Percentiles rank a stretch among this genome's conserved stretches.
Evolutionary conservation across 176 grass and related monocot species (phyloP).

Genomic region (Bromus sterilis): DNA sequence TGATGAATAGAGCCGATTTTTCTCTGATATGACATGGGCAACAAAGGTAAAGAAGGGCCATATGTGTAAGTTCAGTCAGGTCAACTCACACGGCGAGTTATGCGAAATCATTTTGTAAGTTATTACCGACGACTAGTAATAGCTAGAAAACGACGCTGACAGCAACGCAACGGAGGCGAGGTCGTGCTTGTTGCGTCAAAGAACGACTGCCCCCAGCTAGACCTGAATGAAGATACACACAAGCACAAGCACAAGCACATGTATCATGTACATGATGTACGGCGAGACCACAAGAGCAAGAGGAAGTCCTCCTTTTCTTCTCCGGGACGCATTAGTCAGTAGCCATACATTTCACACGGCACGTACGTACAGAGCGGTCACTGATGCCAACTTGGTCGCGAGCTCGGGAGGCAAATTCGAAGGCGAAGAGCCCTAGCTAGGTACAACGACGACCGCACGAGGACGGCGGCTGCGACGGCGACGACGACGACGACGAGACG

Average conservation of each 20-base stretch:
- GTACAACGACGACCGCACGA: not conserved
- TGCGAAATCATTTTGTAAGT: not conserved
- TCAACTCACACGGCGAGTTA: not conserved
- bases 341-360: not conserved
- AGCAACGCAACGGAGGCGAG: not conserved
- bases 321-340: not conserved
- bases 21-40: not conserved
- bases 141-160: not conserved
- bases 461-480: too few relatives aligned
- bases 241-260: too few relatives aligned
- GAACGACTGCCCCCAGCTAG: not conserved
- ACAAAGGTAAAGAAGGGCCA: not conserved
- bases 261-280: too few relatives aligned
- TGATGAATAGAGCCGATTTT: too few relatives aligned
- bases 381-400: not conserved
- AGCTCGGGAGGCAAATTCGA: not conserved
- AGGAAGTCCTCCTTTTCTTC: not conserved
- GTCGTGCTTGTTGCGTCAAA: not conserved
- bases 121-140: not conserved
- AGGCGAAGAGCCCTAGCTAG: not conserved
- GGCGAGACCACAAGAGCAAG: not conserved
- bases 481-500: not conserved
- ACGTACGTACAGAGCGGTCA: too few relatives aligned
- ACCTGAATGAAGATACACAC: not conserved
- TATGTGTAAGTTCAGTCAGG: not conserved